Evolutionary conservation across 129 eudicot species (phyloP), one percentile per base, ranked within the genome.

Genomic region (Artemisia tridentata): DNA sequence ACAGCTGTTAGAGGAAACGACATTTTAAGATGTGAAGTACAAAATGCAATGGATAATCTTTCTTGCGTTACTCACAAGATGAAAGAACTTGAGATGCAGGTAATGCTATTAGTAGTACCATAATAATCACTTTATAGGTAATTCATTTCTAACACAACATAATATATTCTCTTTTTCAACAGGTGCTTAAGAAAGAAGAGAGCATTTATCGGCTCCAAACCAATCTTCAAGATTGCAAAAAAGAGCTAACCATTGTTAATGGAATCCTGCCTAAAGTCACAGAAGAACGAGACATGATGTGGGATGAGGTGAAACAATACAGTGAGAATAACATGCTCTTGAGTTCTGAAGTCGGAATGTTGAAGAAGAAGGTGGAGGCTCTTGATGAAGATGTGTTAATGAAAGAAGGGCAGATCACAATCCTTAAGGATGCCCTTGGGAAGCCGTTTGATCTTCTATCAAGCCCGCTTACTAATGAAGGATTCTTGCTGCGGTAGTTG

Each of bases 81-180:
- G 96, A 95, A 95, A 87, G 97, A 90, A 17, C 84, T 87, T 54
- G 96, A 95, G 80, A 87, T 95, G 68, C 93, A 88, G 89, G 99
- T 95, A 67, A 18, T 25, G 52, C 50, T 65, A 29, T 56, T 2
- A 38, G 46, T 27, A 18, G 7, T 69, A 34, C 38, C 52, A 54
- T 25, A 57, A 38, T 45, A 15, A 71, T n/a, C 25, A 20, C 61
- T 56, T 18, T 56, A 13, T 41, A 15, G 45, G 49, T 67, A 8
- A 49, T 23, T 50, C 17, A 13, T 50, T 1, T 48, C 27, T 11
- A 20, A 10, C 2, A 11, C 48, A 47, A 27, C 10, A 62, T 46
- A 57, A 68, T n/a, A 16, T 46, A 6, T 59, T 25, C 2, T 77
- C 5, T 25, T 63, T 61, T 13, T 3, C 5, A 18, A 41, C 73